These are phyloP conservation scores for Fusarium solani-melongenae DNA, from an alignment of 2,329 filamentous ascomycete species.

Conservation along the genomic window DNA sequence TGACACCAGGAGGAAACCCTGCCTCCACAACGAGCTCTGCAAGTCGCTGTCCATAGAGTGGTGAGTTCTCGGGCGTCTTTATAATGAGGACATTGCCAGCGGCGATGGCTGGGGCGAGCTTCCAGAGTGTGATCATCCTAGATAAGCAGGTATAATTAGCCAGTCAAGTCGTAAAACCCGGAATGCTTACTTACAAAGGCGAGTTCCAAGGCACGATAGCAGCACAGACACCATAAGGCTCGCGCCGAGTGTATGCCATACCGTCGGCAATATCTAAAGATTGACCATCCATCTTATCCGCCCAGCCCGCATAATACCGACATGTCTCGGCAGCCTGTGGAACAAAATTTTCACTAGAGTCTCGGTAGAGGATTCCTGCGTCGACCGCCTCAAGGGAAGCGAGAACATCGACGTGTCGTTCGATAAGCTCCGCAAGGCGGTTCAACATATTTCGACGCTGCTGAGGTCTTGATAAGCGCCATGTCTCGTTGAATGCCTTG, in stretches of 20 bases:
- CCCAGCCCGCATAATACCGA: slow-evolving; percentile 78
- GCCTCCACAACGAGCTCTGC: slow-evolving; percentile 74
- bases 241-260: slow-evolving; percentile 79
- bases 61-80: slow-evolving; percentile 72
- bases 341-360: slow-evolving; percentile 60
- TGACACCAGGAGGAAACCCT: slow-evolving; percentile 52
- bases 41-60: slow-evolving; percentile 69
- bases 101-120: slow-evolving; percentile 74
- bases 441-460: slow-evolving; percentile 73
- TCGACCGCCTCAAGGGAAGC: slow-evolving; percentile 83
- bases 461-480: slow-evolving; percentile 73
- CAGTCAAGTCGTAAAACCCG: background rate
- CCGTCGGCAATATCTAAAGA: slow-evolving; percentile 78
- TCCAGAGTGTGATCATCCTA: slow-evolving; percentile 49
- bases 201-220: slow-evolving; percentile 82
- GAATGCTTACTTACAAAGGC: slow-evolving; percentile 55
- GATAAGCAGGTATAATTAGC: accelerated
- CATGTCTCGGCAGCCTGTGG: slow-evolving; percentile 49
- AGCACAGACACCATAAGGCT: slow-evolving; percentile 77
- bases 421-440: slow-evolving; percentile 79
- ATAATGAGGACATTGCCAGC: slow-evolving; percentile 71
- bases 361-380: slow-evolving; percentile 76
- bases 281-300: slow-evolving; percentile 86
- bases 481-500: slow-evolving; percentile 76
- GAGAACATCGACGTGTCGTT: slow-evolving; percentile 77